Base-by-base conservation (phyloP, 2,329 filamentous ascomycete genomes). In the Epichloe uncinata region DNA sequence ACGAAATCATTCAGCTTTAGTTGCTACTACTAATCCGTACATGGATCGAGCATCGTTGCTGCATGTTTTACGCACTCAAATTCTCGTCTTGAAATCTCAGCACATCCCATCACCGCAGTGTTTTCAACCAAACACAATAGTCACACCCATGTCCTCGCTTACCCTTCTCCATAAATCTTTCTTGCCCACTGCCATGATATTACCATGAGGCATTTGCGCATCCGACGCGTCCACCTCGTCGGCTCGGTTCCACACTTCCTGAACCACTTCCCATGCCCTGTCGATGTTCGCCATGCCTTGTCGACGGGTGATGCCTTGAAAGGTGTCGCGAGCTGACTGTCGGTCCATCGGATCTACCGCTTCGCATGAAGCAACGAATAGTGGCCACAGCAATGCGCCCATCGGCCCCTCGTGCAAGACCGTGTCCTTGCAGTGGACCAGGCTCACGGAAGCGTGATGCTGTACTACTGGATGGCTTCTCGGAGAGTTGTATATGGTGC, bases 261-360 rank as follows among this genome's bases (percentile, higher is more conserved):
- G 69, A 3, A 81, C 73, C 36, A 84, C 75, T 12, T 70, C 70
- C 76, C 78, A 81, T 3, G 78, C 75, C 53, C 77, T 69, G 53
- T 72, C 72, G 51, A 84, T 82, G 56, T 84, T 84, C 16, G 72
- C 73, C 80, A 83, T 83, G 18, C 80, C 79, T 60, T 83, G 81
- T 16, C 78, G 66, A 48, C 66, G 69, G 51, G 76, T 73, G 8
- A 81, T 69, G 5, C 73, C 73, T 4, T 63, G 60, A 56, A 83
- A 82, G 0, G 75, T 68, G 49, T 67, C 66, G 26, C 68, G 61
- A 4, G 79, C 77, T 16, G 78, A 63, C 5, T 66, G 67, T 15
- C 79, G 66, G 58, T 84, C 79, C 8, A 65, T 66, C 1, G 61
- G 56, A 15, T 60, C 67, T 8, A 69, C 64, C 0, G 79, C 79